Evolutionary conservation across 2,329 filamentous ascomycete species (phyloP), one percentile per base, ranked within the genome.

Genomic region (Diplodia mutila): DNA sequence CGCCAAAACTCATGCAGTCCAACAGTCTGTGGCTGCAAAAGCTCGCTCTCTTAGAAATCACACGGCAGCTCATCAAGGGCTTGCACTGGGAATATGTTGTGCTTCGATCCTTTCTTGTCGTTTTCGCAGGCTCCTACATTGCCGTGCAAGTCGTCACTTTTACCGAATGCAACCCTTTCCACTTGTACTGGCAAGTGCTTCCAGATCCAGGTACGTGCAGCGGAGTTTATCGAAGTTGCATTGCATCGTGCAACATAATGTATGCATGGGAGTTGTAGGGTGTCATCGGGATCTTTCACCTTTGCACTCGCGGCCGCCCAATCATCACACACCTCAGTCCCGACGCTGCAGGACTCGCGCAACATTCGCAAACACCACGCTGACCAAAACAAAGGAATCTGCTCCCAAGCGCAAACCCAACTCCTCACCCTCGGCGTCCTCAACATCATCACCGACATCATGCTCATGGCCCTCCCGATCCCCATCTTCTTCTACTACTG

Each of bases 101-200:
- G 2, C 27, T 63, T 1, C 59, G 59, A 3, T 6, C n/a, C n/a
- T 37, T 51, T 23, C 27, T 37, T 4, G 27, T 21, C 29, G 7
- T 63, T 11, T 63, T 63, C 14, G 59, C 23, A 5, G 42, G 18
- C 7, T 25, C 59, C 11, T 63, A 63, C 8, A 14, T 63, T 12
- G 46, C 59, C 12, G 59, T 63, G 46, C 59, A 63, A 51, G 46
- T 63, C 12, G 59, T 63, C 29, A 63, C 59, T 9, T 63, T 63
- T 21, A 37, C 59, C 29, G 59, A 63, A n/a, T 63, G 59, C n/a
- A n/a, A 25, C 14, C 59, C 59, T 16, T 63, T 63, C 29, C 46
- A 63, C 23, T n/a, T 51, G 18, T 63, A 63, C n/a, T 63, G 59
- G 59, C 59, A 63, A n/a, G 59, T 63, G 16, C 9, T 63, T n/a